phyloP scores from a whole-genome alignment of 108 stramenopile genomes.

The Schizochytrium sp. region DNA sequence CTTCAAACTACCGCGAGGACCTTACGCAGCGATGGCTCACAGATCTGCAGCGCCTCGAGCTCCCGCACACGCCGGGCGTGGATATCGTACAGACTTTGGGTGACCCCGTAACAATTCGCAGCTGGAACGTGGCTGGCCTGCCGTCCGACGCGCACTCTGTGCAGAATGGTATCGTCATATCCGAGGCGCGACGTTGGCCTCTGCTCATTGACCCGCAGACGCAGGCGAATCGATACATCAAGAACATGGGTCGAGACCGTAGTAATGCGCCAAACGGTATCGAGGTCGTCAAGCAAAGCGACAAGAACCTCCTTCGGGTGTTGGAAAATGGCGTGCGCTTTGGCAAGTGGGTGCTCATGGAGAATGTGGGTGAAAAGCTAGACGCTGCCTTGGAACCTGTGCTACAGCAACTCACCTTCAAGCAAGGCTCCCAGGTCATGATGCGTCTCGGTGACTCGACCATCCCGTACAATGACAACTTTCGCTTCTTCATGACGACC shows the following conservation, averaged over 20 bases:
- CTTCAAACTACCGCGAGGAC: constrained; percentile 41
- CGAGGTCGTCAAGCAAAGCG: constrained; percentile 52
- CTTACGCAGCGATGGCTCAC: constrained; percentile 42
- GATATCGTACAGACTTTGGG: constrained; percentile 38
- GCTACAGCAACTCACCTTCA: constrained; percentile 57
- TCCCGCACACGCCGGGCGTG: constrained; percentile 44
- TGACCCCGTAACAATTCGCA: constrained; percentile 42
- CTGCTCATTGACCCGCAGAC: constrained; percentile 61
- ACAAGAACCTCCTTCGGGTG: constrained; percentile 52
- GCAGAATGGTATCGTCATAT: constrained; percentile 62
- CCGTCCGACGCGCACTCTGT: constrained; percentile 49
- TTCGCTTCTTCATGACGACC: constrained; percentile 57
- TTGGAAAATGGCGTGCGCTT: constrained; percentile 59
- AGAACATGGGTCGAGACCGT: constrained; percentile 53
- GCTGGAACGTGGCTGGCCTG: constrained; percentile 47
- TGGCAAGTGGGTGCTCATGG: constrained; percentile 59
- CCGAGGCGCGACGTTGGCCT: constrained; percentile 55
- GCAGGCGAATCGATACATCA: constrained; percentile 57
- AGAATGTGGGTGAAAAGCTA: constrained; percentile 56
- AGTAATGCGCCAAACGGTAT: constrained; percentile 44
- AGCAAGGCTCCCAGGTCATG: constrained; percentile 58
- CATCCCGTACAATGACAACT: constrained; percentile 56
- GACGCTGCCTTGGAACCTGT: constrained; percentile 62
- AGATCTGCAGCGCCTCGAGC: constrained; percentile 19
- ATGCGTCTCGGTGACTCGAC: constrained; percentile 58